Evolutionary conservation across 1,284 basidiomycete genomes (phyloP), one percentile per base, ranked within the genome.

Genomic region (Cutaneotrichosporon mucoides): DNA sequence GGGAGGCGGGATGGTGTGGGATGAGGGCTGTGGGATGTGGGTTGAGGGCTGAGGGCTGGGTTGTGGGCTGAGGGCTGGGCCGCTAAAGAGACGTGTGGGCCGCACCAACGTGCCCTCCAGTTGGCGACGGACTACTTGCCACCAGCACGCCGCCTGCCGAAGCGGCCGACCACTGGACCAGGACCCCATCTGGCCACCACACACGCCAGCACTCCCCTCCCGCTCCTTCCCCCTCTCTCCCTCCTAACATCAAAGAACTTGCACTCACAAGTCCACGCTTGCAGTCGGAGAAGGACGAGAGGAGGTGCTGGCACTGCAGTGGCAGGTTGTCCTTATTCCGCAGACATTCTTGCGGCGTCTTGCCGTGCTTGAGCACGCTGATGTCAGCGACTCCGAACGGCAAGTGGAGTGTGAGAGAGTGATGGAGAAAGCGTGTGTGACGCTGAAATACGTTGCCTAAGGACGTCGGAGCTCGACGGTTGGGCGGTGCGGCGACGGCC

Each of bases 261-360:
- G 12, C 13, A 72, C 75, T 68, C 61, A 78, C 77, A 70, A 78
- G 63, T 2, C 77, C 77, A 52, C 72, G 73, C 62, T 76, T 77
- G 60, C 77, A 78, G 57, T 77, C 75, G n/a, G 72, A 58, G 58
- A 73, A 77, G 36, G 64, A 65, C 9, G 72, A 62, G 49, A 77
- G 73, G 40, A 77, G 63, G 57, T 76, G 73, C 62, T 76, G 71
- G 65, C 77, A 78, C 62, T 73, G 70, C 48, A 74, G 45, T 3
- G 77, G 77, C 16, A 78, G 61, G 49, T 76, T 71, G 40, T 70
- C 51, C 53, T 76, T 71, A 46, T 65, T 49, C 47, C 66, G 61
- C 34, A 78, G 64, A 45, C 77, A 78, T 56, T 78, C 76, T 36
- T 59, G 55, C 1, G 73, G 70, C 10, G 71, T 69, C 56, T 73